Evolutionary conservation across 805 yeast species (phyloP), one percentile per base, ranked within the genome.

Genomic region (Ogataea chonburiensis): DNA sequence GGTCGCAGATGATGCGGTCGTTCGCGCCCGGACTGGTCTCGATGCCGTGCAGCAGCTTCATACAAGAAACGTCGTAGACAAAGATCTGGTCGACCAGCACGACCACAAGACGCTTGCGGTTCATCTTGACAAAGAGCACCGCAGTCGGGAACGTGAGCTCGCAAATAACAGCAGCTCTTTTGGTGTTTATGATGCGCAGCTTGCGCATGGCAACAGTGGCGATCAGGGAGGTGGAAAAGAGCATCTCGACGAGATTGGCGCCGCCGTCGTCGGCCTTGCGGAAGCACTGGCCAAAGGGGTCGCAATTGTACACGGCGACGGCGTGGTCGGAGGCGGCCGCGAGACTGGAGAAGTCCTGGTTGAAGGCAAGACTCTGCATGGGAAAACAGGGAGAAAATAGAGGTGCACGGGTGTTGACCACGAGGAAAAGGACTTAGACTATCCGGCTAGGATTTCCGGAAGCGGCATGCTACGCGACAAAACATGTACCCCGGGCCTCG

Each of bases 121-220:
- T 93, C 63, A 91, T 71, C 48, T 77, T 77, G 21, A 91, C 81
- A 33, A 76, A 77, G 17, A 82, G 64, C 2, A 91, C 80, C 6
- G 79, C 66, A 4, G 86, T 76, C 1, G 96, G 91, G 59, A 88
- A 93, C 0, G 91, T 77, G 48, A 91, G 66, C 55, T 91, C 98
- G 61, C 98, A 91, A 13, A 91, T 87, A 2, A 75, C 69, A 1
- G 80, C 63, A 42, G 75, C 74, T 36, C 89, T 71, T 56, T 86
- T 86, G 2, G 96, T 86, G 63, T 93, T 93, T 39, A 89, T 68
- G 36, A 91, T 79, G 53, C 80, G 79, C 42, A 91, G 70, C 46
- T 88, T 77, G 42, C 96, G 70, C n/a, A 95, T 94, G 7, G 86
- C 91, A 2, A 86, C 95, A 5, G 86, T 66, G 0, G 95, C 96